Evolutionary conservation across 805 yeast species (phyloP).

Genomic region (Barnettozyma pratensis): DNA sequence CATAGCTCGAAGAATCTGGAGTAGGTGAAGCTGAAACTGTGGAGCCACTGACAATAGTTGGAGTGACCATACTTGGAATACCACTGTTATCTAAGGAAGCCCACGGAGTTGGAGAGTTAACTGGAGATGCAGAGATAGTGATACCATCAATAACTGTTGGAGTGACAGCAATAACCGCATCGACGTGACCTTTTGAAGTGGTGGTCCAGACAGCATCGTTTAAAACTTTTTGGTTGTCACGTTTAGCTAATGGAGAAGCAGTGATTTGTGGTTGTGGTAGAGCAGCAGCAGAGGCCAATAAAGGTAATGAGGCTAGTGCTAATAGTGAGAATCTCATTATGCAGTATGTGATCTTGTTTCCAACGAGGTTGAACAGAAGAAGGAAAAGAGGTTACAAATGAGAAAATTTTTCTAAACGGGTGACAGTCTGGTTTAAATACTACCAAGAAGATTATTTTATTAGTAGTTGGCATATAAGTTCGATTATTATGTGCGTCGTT

Average conservation of each 20-base stretch:
- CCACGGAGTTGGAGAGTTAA: slow-evolving; percentile 36
- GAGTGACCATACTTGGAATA: slow-evolving; percentile 38
- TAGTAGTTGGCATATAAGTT: slow-evolving; percentile 4
- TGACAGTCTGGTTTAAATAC: slow-evolving; percentile 2
- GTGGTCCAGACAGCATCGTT: slow-evolving; percentile 33
- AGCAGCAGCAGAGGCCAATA: slow-evolving; percentile 21
- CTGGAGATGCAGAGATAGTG: slow-evolving; percentile 37
- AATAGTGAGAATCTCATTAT: slow-evolving; percentile 7
- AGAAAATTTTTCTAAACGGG: not conserved
- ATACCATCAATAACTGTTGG: slow-evolving; percentile 46
- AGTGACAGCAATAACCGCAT: slow-evolving; percentile 38
- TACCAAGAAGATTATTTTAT: not conserved
- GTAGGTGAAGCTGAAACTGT: slow-evolving; percentile 39
- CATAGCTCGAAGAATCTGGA: slow-evolving; percentile 31
- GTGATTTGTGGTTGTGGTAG: slow-evolving; percentile 19
- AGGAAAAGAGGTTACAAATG: not conserved
- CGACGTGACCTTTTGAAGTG: slow-evolving; percentile 22
- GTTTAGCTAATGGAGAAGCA: slow-evolving; percentile 20
- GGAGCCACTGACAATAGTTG: slow-evolving; percentile 31
- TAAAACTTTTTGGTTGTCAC: slow-evolving; percentile 17
- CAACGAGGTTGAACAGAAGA: not conserved
- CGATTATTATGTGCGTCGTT: slow-evolving; percentile 5
- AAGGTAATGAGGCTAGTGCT: slow-evolving; percentile 7
- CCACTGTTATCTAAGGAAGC: slow-evolving; percentile 39
- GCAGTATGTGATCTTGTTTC: not conserved